Evolutionary conservation across 2,329 filamentous ascomycete species (phyloP).

Genomic region (Fusarium albosuccineum): DNA sequence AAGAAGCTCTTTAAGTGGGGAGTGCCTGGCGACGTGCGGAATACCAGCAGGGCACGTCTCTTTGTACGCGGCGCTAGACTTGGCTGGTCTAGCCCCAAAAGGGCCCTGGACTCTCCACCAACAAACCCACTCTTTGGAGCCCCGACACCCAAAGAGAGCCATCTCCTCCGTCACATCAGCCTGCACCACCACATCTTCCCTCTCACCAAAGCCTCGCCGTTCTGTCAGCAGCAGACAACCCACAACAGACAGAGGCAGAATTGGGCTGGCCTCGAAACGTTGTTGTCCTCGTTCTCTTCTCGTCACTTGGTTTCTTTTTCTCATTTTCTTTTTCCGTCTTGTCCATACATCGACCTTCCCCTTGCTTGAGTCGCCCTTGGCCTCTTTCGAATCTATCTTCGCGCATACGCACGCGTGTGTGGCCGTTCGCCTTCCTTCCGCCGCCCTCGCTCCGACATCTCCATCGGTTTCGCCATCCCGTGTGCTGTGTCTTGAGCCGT

Average conservation of each 20-base stretch:
- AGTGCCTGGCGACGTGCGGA: not conserved
- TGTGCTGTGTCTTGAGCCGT: constrained; percentile 14
- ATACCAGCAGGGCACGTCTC: too few species aligned
- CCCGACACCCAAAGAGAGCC: constrained; percentile 26
- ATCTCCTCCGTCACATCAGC: constrained; percentile 44
- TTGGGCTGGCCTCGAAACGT: constrained; percentile 7
- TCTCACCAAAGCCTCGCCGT: constrained; percentile 41
- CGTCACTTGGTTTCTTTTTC: constrained; percentile 11
- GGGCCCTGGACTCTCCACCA: not conserved
- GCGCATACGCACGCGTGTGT: constrained; percentile 28
- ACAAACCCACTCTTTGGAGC: constrained; percentile 26
- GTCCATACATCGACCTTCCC: constrained; percentile 22
- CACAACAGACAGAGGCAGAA: constrained; percentile 10
- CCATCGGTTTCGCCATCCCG: constrained; percentile 12
- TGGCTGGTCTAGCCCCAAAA: constrained; percentile 12
- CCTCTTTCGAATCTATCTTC: constrained; percentile 18
- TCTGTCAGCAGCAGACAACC: constrained; percentile 32
- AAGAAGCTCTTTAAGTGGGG: constrained; percentile 9
- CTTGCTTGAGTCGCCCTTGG: constrained; percentile 36
- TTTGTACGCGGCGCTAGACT: too few species aligned
- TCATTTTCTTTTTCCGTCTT: constrained; percentile 1
- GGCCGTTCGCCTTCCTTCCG: constrained; percentile 8
- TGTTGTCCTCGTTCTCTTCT: constrained; percentile 5
- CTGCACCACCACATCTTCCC: constrained; percentile 39
- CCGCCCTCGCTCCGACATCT: constrained; percentile 23